phyloP scores from a whole-genome alignment of 305 asterid genomes.

The Fraxinus greggii region DNA sequence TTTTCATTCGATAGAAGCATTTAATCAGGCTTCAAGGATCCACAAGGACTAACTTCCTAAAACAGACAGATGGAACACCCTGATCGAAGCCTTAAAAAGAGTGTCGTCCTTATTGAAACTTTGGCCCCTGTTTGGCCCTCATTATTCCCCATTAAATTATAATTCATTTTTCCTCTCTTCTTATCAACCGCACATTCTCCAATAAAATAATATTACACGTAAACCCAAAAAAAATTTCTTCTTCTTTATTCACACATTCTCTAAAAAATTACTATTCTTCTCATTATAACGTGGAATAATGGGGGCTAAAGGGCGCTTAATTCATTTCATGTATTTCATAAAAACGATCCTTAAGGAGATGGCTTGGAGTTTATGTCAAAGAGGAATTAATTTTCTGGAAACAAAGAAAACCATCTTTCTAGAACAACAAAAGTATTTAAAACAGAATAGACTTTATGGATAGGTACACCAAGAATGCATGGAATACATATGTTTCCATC shows the following conservation, averaged over 20 bases:
- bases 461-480: not conserved
- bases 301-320: too few relatives aligned
- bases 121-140: too few relatives aligned
- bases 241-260: too few relatives aligned
- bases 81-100: not conserved
- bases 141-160: too few relatives aligned
- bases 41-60: not conserved
- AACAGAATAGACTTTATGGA: not conserved
- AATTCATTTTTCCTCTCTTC: too few relatives aligned
- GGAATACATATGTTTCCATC: not conserved
- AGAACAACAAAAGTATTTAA: not conserved
- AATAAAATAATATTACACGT: too few relatives aligned
- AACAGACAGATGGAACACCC: not conserved
- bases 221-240: too few relatives aligned
- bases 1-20: not conserved
- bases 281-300: too few relatives aligned
- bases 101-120: not conserved
- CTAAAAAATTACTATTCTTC: too few relatives aligned
- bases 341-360: not conserved
- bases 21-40: not conserved
- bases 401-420: not conserved
- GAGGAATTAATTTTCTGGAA: not conserved
- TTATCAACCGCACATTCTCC: too few relatives aligned
- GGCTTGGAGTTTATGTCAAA: not conserved
- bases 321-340: not conserved